Base-by-base conservation (phyloP, 768 basidiomycete genomes). In the Leucocoprinus leucothites region DNA sequence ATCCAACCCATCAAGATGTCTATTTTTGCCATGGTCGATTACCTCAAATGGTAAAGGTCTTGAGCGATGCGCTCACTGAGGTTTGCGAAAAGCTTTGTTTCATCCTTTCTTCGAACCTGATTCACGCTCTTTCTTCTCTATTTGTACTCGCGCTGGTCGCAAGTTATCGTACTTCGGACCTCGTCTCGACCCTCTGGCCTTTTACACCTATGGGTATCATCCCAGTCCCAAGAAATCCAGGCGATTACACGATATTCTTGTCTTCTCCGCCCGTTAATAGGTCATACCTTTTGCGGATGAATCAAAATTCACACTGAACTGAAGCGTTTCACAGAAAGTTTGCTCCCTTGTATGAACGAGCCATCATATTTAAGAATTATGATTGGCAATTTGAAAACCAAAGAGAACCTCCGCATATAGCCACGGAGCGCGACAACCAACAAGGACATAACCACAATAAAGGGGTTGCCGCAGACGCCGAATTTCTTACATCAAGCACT, bases 401-500 rank as follows among this genome's bases (percentile, higher is more conserved):
- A 35, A 21, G 14, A n/a, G 41, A 34, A 31, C 51, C 28, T 18
- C 42, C 31, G 14, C 51, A 18, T 44, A 45, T 34, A 53, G 16
- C 51, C 42, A 64, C 64, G 45, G 65, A 24, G 14, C 21, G 21
- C 42, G 9, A 7, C 21, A 22, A 22, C 16, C 19, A 24, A 11
- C 42, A 44, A 22, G 21, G 8, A 3, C 9, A 38, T n/a, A 38
- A 38, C 4, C 38, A 11, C 38, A n/a, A 13, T n/a, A 13, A 74
- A 72, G 45, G 74, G 72, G 26, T 55, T 68, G 42, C 69, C 42
- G 54, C 64, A 47, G 55, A 58, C 62, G 57, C 67, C 59, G 64
- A 69, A 60, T 60, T 71, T 67, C 53, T 70, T 60, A 57, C 61
- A 57, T 57, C 69, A 51, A 60, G 69, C 57, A 48, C 70, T 57